A percentile compares a stretch with the other conserved stretches of the same genome.
These are phyloP conservation scores for Tolypocladium tundrense DNA, from an alignment of 2,329 filamentous ascomycete species.

Conservation along the genomic window DNA sequence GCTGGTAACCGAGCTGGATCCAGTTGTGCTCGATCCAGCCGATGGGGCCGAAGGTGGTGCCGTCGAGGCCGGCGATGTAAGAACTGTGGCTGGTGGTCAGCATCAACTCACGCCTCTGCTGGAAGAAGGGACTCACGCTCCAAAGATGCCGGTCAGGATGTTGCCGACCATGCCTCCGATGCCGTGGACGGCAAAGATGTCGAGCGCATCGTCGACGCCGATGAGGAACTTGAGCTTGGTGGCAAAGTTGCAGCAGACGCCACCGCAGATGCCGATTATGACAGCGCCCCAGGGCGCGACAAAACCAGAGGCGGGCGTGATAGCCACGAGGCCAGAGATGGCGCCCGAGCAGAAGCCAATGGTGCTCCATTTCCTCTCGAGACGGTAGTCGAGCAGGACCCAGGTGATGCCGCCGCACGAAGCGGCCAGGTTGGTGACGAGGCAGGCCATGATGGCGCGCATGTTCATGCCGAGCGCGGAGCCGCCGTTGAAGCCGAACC, in stretches of 20 bases:
- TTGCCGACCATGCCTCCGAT: slow-evolving; percentile 76
- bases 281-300: slow-evolving; percentile 56
- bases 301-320: slow-evolving; percentile 74
- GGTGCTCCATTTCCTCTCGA: slow-evolving; percentile 91
- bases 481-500: slow-evolving; percentile 94
- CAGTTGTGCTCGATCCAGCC: slow-evolving; percentile 65
- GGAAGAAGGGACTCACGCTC: slow-evolving; percentile 39
- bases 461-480: slow-evolving; percentile 72
- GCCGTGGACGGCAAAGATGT: slow-evolving; percentile 85
- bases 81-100: slow-evolving; percentile 29
- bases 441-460: slow-evolving; percentile 79
- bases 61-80: slow-evolving; percentile 66
- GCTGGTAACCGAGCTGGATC: slow-evolving; percentile 60
- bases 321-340: slow-evolving; percentile 79
- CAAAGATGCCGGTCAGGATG: slow-evolving; percentile 67
- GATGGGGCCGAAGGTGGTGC: slow-evolving; percentile 45
- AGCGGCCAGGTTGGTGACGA: slow-evolving; percentile 81
- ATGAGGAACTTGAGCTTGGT: slow-evolving; percentile 73
- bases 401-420: slow-evolving; percentile 73
- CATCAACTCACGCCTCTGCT: neutral
- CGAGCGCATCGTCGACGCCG: slow-evolving; percentile 76
- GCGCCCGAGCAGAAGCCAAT: slow-evolving; percentile 87
- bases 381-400: slow-evolving; percentile 77
- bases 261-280: slow-evolving; percentile 48
- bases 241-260: slow-evolving; percentile 67